Evolutionary conservation across 2,329 filamentous ascomycete species (phyloP), one percentile per base, ranked within the genome.

Genomic region (Epichloe typhina): DNA sequence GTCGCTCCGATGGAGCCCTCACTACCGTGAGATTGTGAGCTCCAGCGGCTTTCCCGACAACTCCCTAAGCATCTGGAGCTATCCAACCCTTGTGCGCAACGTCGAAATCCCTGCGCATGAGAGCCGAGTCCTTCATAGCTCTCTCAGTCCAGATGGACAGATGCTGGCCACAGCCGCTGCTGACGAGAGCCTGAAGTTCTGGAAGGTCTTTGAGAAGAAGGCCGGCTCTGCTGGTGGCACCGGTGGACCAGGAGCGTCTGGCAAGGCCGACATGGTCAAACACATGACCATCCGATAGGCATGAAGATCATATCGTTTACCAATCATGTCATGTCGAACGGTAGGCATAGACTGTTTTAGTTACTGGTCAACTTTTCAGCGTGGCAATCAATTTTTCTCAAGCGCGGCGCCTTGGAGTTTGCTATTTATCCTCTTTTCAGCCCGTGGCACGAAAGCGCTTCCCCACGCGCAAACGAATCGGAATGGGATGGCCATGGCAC

Each of bases 201-300:
- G 93, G 93, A 98, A 98, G 82, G 79, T 98, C 61, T 98, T 98
- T 64, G 93, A 98, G 79, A 96, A 95, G 80, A 97, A 96, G 80
- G 76, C 90, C 17, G 89, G 88, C 50, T 74, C 79, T 53, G 73
- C 79, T 54, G 79, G 83, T 48, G 79, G 81, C 46, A 74, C 82
- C 50, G 77, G 80, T 54, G 76, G 79, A 59, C 77, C 83, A 52
- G 82, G 82, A 55, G 74, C 84, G 53, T 84, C 84, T 47, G 80
- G 79, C 69, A 91, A 91, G 73, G 88, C 86, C 51, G 82, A 87
- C 62, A 85, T 91, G 77, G 82, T 82, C 65, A 96, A 95, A 82
- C 88, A 91, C 69, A 95, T 95, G 86, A 96, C 90, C 44, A 91
- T 91, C 66, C 83, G 87, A 65, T 93, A 80, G 77, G 61, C 53